phyloP scores from a whole-genome alignment of 2,329 filamentous ascomycete species.

The Colletotrichum trifolii region DNA sequence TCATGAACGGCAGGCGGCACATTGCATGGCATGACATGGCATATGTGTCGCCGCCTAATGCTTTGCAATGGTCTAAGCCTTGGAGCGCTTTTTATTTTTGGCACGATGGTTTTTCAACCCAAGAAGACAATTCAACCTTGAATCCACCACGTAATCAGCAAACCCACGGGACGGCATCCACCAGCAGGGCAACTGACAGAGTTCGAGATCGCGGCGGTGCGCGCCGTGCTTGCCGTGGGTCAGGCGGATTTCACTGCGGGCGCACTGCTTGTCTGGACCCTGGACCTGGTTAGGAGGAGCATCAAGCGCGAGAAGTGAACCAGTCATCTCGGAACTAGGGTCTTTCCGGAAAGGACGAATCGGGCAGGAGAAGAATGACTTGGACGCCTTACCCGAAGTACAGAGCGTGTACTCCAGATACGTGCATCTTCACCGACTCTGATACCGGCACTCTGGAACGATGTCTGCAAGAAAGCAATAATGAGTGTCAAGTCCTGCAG shows the following conservation, averaged over 20 bases:
- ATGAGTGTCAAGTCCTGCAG: conserved; percentile 14
- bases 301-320: conserved; percentile 8
- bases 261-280: conserved; percentile 11
- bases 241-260: conserved; percentile 14
- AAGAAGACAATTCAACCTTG: background rate
- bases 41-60: background rate
- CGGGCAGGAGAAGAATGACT: conserved; percentile 28
- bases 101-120: background rate
- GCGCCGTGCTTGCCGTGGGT: background rate
- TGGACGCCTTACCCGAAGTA: conserved; percentile 18
- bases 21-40: background rate
- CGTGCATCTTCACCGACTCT: conserved; percentile 33
- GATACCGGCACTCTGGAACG: conserved; percentile 30
- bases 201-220: conserved; percentile 1
- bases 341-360: conserved; percentile 22
- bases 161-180: too few relatives aligned
- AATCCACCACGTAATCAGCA: too few relatives aligned
- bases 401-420: conserved; percentile 3
- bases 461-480: conserved; percentile 22
- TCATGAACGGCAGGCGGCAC: background rate
- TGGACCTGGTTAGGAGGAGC: background rate
- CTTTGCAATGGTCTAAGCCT: conserved; percentile 2
- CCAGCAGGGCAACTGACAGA: too few relatives aligned
- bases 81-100: conserved; percentile 12
- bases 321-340: conserved; percentile 2